Percentiles rank a stretch among this genome's conserved stretches.
These are phyloP conservation scores for Bryopsis sp. DNA, from an alignment of 139 green algal genomes.

Conservation along the genomic window DNA sequence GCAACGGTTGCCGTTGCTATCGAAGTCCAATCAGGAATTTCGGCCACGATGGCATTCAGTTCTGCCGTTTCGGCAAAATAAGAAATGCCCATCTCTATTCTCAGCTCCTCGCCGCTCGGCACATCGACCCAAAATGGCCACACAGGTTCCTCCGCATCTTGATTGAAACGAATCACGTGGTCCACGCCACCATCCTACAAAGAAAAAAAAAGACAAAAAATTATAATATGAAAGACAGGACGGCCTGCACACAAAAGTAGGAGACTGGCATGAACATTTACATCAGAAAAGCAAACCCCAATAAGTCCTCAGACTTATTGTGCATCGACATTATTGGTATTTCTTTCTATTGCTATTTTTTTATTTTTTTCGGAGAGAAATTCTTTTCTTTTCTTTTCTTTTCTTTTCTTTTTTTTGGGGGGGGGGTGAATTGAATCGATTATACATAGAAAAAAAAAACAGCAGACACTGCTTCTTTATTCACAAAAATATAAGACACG, in stretches of 20 bases:
- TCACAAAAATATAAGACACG: not conserved
- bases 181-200: not conserved
- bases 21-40: no score
- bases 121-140: conserved; percentile 19
- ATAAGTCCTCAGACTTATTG: not conserved
- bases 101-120: not conserved
- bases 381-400: not conserved
- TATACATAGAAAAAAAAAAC: not conserved
- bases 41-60: no score
- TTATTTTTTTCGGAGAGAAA: not conserved
- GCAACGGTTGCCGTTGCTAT: no score
- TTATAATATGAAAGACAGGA: not conserved
- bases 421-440: not conserved
- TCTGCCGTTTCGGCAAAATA: not conserved
- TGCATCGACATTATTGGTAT: not conserved
- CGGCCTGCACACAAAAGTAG: not conserved
- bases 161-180: conserved; percentile 2
- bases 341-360: not conserved
- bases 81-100: conserved; percentile 7
- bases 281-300: not conserved
- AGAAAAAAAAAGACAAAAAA: not conserved
- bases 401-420: not conserved
- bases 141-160: conserved; percentile 3
- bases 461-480: not conserved
- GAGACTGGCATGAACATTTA: not conserved